A percentile compares a stretch with the other conserved stretches of the same genome.
Conservation (phyloP, 2,329 filamentous ascomycete genomes). For the Colletotrichum plurivorum region DNA sequence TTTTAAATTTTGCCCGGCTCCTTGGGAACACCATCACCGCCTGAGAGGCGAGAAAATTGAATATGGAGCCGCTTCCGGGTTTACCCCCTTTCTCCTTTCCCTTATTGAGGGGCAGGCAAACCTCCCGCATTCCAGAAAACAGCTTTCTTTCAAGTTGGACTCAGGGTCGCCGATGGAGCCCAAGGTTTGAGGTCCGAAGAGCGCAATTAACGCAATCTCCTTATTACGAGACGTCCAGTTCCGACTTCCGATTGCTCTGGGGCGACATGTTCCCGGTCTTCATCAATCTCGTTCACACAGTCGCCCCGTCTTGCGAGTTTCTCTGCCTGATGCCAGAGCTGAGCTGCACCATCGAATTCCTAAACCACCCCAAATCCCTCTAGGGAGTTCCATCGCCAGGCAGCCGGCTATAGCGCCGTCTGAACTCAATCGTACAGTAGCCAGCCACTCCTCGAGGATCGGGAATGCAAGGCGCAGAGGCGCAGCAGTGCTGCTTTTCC, state of each 20-base stretch:
- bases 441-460: not conserved
- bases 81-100: no score
- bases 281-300: not conserved
- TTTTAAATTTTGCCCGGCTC: not conserved
- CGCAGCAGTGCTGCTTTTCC: not conserved
- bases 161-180: slow-evolving; percentile 4
- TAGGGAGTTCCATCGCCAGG: not conserved
- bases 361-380: no score
- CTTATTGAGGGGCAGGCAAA: no score
- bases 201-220: slow-evolving; percentile 20
- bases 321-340: no score
- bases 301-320: not conserved
- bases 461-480: not conserved
- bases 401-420: not conserved
- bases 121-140: not conserved
- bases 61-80: no score
- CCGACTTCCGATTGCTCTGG: not conserved
- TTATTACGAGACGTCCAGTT: not conserved
- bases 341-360: no score
- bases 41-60: no score
- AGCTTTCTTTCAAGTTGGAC: not conserved
- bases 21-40: not conserved
- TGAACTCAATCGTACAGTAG: not conserved
- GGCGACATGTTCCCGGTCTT: no score
- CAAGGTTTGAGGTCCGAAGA: not conserved